These are phyloP conservation scores for Aureobasidium melanogenum DNA, from an alignment of 2,329 filamentous ascomycete species.

Conservation along the genomic window DNA sequence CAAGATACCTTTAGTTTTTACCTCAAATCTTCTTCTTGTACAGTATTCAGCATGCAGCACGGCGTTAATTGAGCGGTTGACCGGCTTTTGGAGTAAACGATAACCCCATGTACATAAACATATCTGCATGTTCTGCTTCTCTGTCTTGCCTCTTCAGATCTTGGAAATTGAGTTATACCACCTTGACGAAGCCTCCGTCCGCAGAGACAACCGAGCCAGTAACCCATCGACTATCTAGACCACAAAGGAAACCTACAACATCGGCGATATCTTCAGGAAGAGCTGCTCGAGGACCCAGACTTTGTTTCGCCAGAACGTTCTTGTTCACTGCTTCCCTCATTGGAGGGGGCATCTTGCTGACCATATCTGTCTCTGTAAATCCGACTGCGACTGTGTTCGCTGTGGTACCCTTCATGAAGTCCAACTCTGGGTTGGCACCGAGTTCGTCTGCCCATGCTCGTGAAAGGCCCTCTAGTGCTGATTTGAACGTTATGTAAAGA, in stretches of 20 bases:
- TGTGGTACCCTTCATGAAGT: slow-evolving; percentile 19
- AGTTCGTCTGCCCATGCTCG: slow-evolving; percentile 22
- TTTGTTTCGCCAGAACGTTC: slow-evolving; percentile 1
- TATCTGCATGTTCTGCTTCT: not conserved
- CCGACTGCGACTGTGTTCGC: slow-evolving; percentile 24
- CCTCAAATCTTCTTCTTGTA: slow-evolving; percentile 1
- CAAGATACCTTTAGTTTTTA: slow-evolving; percentile 3
- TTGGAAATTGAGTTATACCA: not conserved
- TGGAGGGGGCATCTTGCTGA: slow-evolving; percentile 1
- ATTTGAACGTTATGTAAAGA: slow-evolving; percentile 15
- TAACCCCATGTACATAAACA: not conserved
- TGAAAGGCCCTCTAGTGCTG: slow-evolving; percentile 19
- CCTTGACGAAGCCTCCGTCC: slow-evolving; percentile 15
- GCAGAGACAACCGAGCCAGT: slow-evolving; percentile 24
- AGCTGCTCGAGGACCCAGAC: slow-evolving; percentile 3
- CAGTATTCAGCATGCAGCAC: slow-evolving; percentile 8
- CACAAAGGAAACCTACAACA: slow-evolving; percentile 45
- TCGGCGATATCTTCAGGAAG: slow-evolving; percentile 51
- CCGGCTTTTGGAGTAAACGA: slow-evolving; percentile 1
- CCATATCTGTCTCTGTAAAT: slow-evolving; percentile 20
- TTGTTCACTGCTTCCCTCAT: slow-evolving; percentile 16
- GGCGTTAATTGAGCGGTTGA: not conserved
- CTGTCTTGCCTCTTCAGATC: not conserved
- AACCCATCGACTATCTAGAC: slow-evolving; percentile 21
- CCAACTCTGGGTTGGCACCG: slow-evolving; percentile 17